Conservation (phyloP, 768 basidiomycete genomes). For the Agrocybe praecox region DNA sequence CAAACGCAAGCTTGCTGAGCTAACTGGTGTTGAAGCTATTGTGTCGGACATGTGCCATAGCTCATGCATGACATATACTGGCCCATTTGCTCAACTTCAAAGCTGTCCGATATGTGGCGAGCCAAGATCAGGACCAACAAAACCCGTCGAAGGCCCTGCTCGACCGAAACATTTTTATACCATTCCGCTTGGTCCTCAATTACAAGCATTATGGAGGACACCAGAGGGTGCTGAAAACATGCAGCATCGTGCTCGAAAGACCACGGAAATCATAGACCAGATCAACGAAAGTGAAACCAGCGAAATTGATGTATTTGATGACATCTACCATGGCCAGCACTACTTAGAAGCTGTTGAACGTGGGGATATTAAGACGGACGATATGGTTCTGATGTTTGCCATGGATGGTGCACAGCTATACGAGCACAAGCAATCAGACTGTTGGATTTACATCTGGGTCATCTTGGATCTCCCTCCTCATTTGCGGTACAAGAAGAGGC, state of each 20-base stretch:
- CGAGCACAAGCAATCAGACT: slow-evolving; percentile 40
- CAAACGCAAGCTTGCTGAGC: slow-evolving; percentile 23
- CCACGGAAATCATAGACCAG: slow-evolving; percentile 12
- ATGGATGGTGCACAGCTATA: slow-evolving; percentile 47
- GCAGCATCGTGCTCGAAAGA: slow-evolving; percentile 25
- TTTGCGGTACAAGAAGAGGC: slow-evolving; percentile 22
- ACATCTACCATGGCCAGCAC: slow-evolving; percentile 25
- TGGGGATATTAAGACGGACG: slow-evolving; percentile 26
- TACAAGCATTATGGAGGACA: slow-evolving; percentile 37
- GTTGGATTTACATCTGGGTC: slow-evolving; percentile 46
- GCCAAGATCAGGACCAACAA: slow-evolving; percentile 12
- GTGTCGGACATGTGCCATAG: slow-evolving; percentile 43
- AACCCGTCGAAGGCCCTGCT: slow-evolving; percentile 1
- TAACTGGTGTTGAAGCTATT: slow-evolving; percentile 37
- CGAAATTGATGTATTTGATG: neutral
- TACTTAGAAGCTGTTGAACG: slow-evolving; percentile 24
- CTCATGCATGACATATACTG: slow-evolving; percentile 41
- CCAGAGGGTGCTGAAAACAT: slow-evolving; percentile 22
- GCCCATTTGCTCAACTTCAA: slow-evolving; percentile 30
- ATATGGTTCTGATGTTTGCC: slow-evolving; percentile 36
- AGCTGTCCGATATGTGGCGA: slow-evolving; percentile 32
- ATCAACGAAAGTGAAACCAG: neutral
- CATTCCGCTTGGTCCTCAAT: slow-evolving; percentile 42
- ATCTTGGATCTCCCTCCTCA: slow-evolving; percentile 29
- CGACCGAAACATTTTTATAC: slow-evolving; percentile 35